Evolutionary conservation across 2,329 filamentous ascomycete genomes (phyloP), one percentile per base, ranked within the genome.

Genomic region (Fusarium camptoceras): DNA sequence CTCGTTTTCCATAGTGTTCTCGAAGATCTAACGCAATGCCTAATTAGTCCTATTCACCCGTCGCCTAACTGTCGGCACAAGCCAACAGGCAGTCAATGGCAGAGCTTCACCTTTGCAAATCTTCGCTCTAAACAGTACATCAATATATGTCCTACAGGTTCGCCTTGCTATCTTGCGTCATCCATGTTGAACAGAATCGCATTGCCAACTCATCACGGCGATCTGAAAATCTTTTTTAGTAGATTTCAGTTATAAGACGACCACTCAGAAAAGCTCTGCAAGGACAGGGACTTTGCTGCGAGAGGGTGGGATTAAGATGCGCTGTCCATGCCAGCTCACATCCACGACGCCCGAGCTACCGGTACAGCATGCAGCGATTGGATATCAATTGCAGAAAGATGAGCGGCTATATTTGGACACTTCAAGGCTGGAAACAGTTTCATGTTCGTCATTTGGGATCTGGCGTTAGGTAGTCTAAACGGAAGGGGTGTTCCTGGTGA

Each of bases 311-410:
- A 71, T 66, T 66, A 56, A 59, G 71, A 75, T 75, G 73, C 73
- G 73, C 60, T 76, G 73, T 71, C 73, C 63, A 70, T 76, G 72
- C 73, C 73, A 75, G 70, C 73, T 68, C 73, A 75, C 55, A 61
- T 50, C 56, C 53, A 49, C 31, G 31, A 64, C 42, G 55, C 68
- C 68, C 56, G 37, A 74, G 46, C 62, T 59, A 62, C 34, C 41
- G 59, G 64, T 56, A 59, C 22, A 44, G 20, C 31, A 46, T 56
- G 49, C 31, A 44, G 20, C 54, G 34, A 75, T 73, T 75, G 66
- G 72, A 49, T 30, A 48, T n/a, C 25, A 48, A 16, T 25, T 44
- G 22, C 31, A 49, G 34, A 50, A 50, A 63, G 37, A 48, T 47
- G 31, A 37, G 27, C 43, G 41, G 49, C 64, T 71, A 71, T 49